A percentile compares a stretch with the other conserved stretches of the same genome.
Conservation (phyloP, 208 protist genomes). For the Leishmania arabica region DNA sequence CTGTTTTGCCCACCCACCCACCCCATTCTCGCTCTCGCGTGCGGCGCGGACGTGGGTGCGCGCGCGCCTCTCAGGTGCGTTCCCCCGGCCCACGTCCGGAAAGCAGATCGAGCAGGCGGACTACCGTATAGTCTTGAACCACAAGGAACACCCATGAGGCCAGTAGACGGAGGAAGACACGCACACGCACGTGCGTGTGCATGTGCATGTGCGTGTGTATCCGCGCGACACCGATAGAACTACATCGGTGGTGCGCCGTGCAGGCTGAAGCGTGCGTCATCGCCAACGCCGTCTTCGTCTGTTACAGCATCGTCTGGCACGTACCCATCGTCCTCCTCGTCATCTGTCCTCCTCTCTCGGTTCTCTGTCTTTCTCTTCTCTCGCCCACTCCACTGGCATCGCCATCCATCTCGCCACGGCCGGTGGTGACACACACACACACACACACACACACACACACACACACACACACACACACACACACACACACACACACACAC, state of each 20-base stretch:
- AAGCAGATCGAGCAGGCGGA: too few relatives aligned
- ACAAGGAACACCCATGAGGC: too few relatives aligned
- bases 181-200: not conserved
- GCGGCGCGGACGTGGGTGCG: too few relatives aligned
- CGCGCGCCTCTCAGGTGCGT: too few relatives aligned
- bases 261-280: not conserved
- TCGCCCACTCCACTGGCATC: not conserved
- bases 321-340: not conserved
- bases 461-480: not conserved
- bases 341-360: not conserved
- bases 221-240: not conserved
- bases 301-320: not conserved
- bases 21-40: too few relatives aligned
- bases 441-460: not conserved
- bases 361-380: not conserved
- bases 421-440: not conserved
- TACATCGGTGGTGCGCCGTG: not conserved
- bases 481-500: not conserved
- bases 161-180: not conserved
- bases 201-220: not conserved
- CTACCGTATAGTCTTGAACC: too few relatives aligned
- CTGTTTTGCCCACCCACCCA: too few relatives aligned
- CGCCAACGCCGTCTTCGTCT: not conserved
- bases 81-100: too few relatives aligned
- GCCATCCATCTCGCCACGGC: not conserved